Percentiles rank a stretch among this genome's conserved stretches.
Evolutionary conservation across 352 stramenopile genomes (phyloP).

Genomic region (Phytopythium boreale): DNA sequence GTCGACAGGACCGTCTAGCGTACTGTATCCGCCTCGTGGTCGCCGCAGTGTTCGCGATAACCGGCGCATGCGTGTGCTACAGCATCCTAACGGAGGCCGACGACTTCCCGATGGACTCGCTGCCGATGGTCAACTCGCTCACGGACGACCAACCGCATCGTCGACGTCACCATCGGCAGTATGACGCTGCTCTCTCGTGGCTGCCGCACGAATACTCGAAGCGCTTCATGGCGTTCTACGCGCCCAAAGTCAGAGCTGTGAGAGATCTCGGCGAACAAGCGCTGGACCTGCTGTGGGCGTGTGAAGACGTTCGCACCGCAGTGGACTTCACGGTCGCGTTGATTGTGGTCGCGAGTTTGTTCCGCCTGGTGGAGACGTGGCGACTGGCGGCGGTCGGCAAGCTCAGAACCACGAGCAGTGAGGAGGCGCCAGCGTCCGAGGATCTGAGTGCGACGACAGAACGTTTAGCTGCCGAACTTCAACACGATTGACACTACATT

Average conservation of each 20-base stretch:
- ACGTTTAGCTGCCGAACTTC: too few species aligned
- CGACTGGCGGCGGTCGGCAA: background rate
- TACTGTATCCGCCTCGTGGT: background rate
- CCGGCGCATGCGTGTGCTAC: background rate
- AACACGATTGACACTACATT: too few species aligned
- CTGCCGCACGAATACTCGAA: conserved; percentile 12
- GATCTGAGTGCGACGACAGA: background rate
- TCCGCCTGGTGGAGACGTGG: conserved; percentile 13
- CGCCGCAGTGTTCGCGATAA: background rate
- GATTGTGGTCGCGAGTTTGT: conserved; percentile 12
- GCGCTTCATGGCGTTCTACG: conserved; percentile 18
- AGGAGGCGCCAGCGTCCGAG: background rate
- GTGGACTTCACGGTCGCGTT: conserved; percentile 17
- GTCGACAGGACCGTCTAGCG: background rate
- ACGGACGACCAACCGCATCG: background rate
- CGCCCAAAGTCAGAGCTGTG: conserved; percentile 4
- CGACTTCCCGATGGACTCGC: background rate
- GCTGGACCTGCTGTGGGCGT: background rate
- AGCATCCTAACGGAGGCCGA: background rate
- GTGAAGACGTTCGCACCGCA: conserved; percentile 9
- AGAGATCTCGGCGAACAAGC: background rate
- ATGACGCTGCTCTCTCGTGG: background rate
- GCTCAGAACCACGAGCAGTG: background rate
- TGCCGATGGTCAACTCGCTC: background rate
- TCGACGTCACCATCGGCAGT: background rate